These are phyloP conservation scores for Pseudogymnoascus destructans DNA, from an alignment of 2,329 filamentous ascomycete species.

Conservation along the genomic window DNA sequence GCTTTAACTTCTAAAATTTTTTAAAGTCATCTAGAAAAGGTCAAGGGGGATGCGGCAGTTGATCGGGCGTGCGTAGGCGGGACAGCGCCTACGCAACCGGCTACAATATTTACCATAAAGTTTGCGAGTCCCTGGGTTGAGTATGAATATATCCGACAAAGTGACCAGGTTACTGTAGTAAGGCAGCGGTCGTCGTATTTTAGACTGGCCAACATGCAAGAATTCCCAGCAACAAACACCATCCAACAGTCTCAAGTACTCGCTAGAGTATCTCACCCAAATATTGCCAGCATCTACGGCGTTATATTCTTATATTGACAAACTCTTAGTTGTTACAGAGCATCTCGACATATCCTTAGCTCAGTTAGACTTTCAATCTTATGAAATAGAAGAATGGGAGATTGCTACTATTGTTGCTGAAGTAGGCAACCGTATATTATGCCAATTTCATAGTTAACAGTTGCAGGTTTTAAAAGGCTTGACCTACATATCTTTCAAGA, in stretches of 20 bases:
- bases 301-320: conserved; percentile 6
- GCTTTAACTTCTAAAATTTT: not conserved
- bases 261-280: not conserved
- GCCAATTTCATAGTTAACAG: not conserved
- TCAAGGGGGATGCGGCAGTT: not conserved
- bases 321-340: not conserved
- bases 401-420: not conserved
- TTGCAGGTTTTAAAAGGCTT: not conserved
- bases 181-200: not conserved
- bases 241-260: not conserved
- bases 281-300: conserved; percentile 1
- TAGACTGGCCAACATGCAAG: not conserved
- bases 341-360: conserved; percentile 7
- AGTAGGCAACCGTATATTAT: not conserved
- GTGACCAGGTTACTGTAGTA: not conserved
- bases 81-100: not conserved
- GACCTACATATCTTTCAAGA: not conserved
- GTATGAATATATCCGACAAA: not conserved
- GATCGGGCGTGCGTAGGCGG: not conserved
- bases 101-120: not conserved
- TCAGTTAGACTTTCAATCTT: conserved; percentile 2
- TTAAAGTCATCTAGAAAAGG: not conserved
- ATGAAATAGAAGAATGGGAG: conserved; percentile 7
- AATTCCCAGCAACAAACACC: not conserved
- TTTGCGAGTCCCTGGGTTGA: not conserved